Conservation (phyloP, 352 stramenopile genomes). For the Phytophthora uliginosa region DNA sequence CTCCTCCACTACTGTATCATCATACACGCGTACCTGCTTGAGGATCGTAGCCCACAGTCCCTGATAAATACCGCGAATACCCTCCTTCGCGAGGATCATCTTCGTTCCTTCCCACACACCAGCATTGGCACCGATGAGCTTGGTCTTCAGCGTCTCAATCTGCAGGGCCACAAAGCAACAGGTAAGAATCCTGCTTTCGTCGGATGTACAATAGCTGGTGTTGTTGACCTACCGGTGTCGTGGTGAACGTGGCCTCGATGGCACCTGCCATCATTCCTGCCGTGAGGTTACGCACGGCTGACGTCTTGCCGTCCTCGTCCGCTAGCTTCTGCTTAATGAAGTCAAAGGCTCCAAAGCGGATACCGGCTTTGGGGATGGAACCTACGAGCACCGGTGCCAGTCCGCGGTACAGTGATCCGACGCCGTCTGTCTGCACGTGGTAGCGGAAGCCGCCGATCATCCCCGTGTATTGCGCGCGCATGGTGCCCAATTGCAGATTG, state of each 20-base stretch:
- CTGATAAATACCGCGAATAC: conserved; percentile 94
- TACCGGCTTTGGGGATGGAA: conserved; percentile 97
- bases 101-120: conserved; percentile 92
- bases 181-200: background rate
- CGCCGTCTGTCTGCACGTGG: conserved; percentile 72
- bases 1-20: background rate
- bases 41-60: conserved; percentile 95
- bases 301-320: conserved; percentile 93
- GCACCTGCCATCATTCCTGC: conserved; percentile 95
- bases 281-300: conserved; percentile 91
- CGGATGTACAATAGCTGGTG: background rate
- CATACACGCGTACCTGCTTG: conserved; percentile 84
- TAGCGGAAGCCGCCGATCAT: conserved; percentile 83
- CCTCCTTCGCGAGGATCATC: conserved; percentile 94
- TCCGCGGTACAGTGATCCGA: conserved; percentile 93
- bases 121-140: conserved; percentile 97
- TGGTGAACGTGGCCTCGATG: conserved; percentile 93
- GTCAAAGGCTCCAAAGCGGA: conserved; percentile 97
- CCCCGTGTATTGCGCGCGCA: conserved; percentile 77
- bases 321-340: conserved; percentile 88
- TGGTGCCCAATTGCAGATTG: conserved; percentile 92
- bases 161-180: conserved; percentile 24
- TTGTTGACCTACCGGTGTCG: conserved; percentile 84
- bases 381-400: conserved; percentile 95
- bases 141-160: conserved; percentile 98